Percentiles rank a stretch among this genome's conserved stretches.
phyloP scores from a whole-genome alignment of 441 rosid species.

The Hura crepitans region DNA sequence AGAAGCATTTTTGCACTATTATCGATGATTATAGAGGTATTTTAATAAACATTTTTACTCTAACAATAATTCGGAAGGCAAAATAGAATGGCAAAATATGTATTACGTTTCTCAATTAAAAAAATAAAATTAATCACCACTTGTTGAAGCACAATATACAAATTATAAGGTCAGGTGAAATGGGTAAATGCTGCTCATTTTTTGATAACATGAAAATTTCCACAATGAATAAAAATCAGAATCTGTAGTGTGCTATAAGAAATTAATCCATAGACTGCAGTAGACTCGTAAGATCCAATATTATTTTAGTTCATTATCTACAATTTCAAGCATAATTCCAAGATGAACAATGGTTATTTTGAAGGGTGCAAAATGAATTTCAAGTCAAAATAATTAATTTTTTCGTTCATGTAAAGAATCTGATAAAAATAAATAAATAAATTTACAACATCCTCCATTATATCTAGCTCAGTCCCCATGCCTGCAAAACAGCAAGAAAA shows the following conservation, averaged over 20 bases:
- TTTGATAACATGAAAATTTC: neutral
- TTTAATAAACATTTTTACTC: no score
- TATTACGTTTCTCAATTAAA: no score
- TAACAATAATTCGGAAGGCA: no score
- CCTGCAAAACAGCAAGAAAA: conserved; percentile 36
- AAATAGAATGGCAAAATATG: no score
- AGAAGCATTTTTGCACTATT: no score
- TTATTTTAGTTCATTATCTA: conserved; percentile 11
- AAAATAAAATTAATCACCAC: no score
- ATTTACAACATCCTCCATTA: conserved; percentile 18
- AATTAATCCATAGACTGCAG: no score
- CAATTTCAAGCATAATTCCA: conserved; percentile 13
- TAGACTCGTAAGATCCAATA: no score
- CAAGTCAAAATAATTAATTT: conserved; percentile 9
- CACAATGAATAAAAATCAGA: neutral
- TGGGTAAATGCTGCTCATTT: neutral
- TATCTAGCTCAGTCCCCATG: conserved; percentile 58
- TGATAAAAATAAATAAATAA: neutral
- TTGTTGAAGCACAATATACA: no score
- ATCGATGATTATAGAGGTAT: no score
- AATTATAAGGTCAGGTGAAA: no score
- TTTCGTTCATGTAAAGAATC: conserved; percentile 16
- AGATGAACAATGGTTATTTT: conserved; percentile 9
- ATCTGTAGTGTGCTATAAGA: neutral
- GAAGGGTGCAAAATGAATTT: conserved; percentile 24